Percentiles rank a stretch among this genome's conserved stretches.
phyloP scores from a whole-genome alignment of 176 grass and related monocot genomes.

The Oryza nivara region DNA sequence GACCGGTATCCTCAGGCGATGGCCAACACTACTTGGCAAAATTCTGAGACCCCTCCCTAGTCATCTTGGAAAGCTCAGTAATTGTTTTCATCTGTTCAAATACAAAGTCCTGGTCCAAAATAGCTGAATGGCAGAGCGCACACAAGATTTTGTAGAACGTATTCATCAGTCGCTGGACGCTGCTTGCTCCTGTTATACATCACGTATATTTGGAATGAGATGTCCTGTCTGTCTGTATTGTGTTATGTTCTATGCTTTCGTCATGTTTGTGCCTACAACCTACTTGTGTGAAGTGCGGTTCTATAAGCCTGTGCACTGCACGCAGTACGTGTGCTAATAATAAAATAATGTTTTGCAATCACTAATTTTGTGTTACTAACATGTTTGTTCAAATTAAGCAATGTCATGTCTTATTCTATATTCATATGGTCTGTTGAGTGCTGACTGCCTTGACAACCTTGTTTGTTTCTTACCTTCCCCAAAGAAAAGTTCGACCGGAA shows the following conservation, averaged over 20 bases:
- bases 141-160: not conserved
- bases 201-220: not conserved
- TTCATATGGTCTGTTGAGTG: not conserved
- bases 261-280: not conserved
- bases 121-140: not conserved
- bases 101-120: not conserved
- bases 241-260: not conserved
- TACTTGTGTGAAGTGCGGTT: not conserved
- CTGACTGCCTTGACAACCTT: too few species aligned
- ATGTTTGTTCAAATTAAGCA: not conserved
- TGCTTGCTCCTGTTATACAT: not conserved
- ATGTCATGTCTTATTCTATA: not conserved
- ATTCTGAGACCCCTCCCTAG: conserved; percentile 49
- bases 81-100: not conserved
- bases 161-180: not conserved
- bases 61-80: conserved; percentile 46
- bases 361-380: not conserved
- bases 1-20: conserved; percentile 11
- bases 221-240: not conserved
- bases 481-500: too few species aligned
- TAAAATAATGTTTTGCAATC: not conserved
- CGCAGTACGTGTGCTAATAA: not conserved
- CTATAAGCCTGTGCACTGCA: too few species aligned
- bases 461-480: too few species aligned
- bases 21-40: conserved; percentile 38